Percentiles rank a stretch among this genome's conserved stretches.
Conservation (phyloP, 2,329 filamentous ascomycete species). For the Botrytis aclada region DNA sequence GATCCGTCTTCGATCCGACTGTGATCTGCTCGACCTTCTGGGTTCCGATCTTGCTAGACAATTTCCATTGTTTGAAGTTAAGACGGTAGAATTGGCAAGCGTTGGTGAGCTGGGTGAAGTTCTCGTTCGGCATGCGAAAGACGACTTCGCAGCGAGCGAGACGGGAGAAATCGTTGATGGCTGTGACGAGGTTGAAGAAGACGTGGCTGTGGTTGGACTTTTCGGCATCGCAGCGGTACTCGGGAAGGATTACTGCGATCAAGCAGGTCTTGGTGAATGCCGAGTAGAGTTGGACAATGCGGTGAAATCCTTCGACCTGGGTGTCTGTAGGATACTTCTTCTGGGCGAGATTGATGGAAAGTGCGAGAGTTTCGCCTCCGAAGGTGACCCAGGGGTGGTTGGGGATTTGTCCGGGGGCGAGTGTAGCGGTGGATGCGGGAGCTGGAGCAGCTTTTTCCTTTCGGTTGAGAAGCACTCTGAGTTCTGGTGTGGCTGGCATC, state of each 20-base stretch:
- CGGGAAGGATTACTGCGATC: not conserved
- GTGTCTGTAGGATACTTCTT: not conserved
- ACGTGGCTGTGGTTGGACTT: not conserved
- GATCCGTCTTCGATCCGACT: not conserved
- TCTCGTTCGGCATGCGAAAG: not conserved
- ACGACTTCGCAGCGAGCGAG: not conserved
- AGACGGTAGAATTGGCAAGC: not conserved
- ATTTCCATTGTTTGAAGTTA: not conserved
- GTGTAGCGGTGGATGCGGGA: not conserved
- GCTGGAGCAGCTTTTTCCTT: not conserved
- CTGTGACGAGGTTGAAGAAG: not conserved
- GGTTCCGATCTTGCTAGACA: not conserved
- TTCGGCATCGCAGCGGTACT: not conserved
- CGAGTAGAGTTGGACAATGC: not conserved
- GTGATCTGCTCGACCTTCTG: not conserved
- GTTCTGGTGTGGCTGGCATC: not conserved
- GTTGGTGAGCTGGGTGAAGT: not conserved
- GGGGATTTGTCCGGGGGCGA: not conserved
- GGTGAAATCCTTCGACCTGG: not conserved
- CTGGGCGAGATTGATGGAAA: not conserved
- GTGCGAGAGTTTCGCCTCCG: not conserved
- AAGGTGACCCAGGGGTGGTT: not conserved
- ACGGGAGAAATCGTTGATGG: not conserved
- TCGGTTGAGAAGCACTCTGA: not conserved
- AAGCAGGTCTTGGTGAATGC: constrained; percentile 1